These are phyloP conservation scores for Phytopythium kandeliae DNA, from an alignment of 352 stramenopile species.

Conservation along the genomic window DNA sequence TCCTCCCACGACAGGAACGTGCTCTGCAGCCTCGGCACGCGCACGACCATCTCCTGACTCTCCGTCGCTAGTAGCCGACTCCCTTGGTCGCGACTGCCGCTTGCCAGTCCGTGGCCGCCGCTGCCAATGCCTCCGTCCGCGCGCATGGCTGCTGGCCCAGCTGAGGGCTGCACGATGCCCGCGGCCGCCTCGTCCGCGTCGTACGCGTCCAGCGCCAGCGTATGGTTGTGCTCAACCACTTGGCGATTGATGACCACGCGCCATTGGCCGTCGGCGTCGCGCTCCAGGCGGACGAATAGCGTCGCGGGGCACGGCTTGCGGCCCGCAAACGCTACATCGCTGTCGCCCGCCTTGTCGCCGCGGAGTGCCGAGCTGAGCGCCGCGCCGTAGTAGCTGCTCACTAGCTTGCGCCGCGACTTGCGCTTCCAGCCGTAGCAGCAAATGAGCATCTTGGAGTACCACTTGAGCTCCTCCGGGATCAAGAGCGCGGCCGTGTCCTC, in stretches of 20 bases:
- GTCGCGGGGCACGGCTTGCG: slow-evolving; percentile 44
- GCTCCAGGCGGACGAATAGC: slow-evolving; percentile 60
- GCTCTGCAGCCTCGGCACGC: slow-evolving; percentile 43
- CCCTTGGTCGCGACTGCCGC: not conserved
- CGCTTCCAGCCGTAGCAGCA: slow-evolving; percentile 74
- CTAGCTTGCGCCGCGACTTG: slow-evolving; percentile 40
- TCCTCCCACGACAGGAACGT: slow-evolving; percentile 64
- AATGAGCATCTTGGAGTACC: slow-evolving; percentile 76
- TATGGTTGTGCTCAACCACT: slow-evolving; percentile 58
- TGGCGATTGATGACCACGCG: slow-evolving; percentile 65
- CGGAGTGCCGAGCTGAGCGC: not conserved
- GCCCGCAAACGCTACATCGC: not conserved
- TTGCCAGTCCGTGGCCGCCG: not conserved
- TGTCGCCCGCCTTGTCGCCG: not conserved
- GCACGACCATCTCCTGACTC: slow-evolving; percentile 45
- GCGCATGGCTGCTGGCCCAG: not conserved
- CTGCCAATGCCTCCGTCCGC: not conserved
- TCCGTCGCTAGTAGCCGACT: not conserved
- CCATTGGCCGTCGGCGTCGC: slow-evolving; percentile 58
- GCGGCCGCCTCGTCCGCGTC: slow-evolving; percentile 3
- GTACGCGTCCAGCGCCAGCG: slow-evolving; percentile 17
- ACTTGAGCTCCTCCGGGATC: slow-evolving; percentile 51
- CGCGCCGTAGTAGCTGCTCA: not conserved
- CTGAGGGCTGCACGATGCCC: not conserved
- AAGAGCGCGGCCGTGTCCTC: slow-evolving; percentile 21